Evolutionary conservation across 192 early-diverging fungal genomes (phyloP).

Genomic region (Oehlia diaphana): DNA sequence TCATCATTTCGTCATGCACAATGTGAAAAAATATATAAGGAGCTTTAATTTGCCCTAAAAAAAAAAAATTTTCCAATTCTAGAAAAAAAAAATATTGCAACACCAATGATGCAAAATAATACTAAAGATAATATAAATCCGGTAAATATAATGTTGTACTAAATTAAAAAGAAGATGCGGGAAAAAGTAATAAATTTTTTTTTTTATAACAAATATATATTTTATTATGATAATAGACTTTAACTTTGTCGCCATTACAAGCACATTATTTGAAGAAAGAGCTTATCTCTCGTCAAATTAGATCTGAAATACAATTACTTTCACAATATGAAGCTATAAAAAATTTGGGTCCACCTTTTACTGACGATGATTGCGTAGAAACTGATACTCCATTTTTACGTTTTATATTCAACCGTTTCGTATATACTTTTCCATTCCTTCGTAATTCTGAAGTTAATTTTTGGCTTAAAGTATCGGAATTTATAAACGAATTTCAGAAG

Average conservation of each 20-base stretch:
- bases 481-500: constrained; percentile 50
- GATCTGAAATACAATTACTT: constrained; percentile 43
- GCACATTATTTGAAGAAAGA: constrained; percentile 58
- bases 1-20: no score
- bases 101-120: no score
- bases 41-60: no score
- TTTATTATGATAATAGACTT: neutral
- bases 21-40: no score
- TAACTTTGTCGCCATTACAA: constrained; percentile 32
- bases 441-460: constrained; percentile 38
- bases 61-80: no score
- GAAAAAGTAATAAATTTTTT: neutral
- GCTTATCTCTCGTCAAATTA: constrained; percentile 47
- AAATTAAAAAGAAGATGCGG: no score
- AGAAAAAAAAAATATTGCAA: no score
- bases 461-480: constrained; percentile 50
- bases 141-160: neutral
- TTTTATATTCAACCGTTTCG: constrained; percentile 44
- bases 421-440: constrained; percentile 54
- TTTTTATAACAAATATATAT: neutral
- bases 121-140: neutral
- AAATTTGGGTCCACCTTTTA: constrained; percentile 35
- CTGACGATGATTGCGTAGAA: constrained; percentile 26
- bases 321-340: constrained; percentile 19
- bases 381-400: constrained; percentile 42